phyloP scores from a whole-genome alignment of 441 rosid species.

The Populus hybrid region DNA sequence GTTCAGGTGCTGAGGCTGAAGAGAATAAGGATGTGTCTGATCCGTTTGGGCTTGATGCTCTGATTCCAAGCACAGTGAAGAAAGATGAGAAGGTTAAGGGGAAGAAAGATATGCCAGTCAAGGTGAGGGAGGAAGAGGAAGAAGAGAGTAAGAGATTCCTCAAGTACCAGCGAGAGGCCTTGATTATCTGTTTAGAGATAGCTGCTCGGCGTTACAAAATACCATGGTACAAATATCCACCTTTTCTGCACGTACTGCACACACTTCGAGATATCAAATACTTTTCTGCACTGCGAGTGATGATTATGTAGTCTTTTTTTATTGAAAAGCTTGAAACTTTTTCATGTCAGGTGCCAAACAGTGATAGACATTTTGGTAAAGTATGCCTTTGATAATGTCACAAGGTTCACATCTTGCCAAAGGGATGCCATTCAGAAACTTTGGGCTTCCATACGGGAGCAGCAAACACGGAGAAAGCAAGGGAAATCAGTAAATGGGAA shows the following conservation, averaged over 20 bases:
- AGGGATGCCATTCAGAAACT: conserved; percentile 84
- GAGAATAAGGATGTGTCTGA: conserved; percentile 54
- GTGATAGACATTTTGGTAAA: conserved; percentile 92
- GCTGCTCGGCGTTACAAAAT: conserved; percentile 83
- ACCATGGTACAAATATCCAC: conserved; percentile 53
- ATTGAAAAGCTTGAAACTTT: not conserved
- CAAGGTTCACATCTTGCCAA: conserved; percentile 72
- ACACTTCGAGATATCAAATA: not conserved
- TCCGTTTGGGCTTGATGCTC: conserved; percentile 90
- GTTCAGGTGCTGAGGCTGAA: conserved; percentile 32
- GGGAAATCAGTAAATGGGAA: conserved; percentile 88
- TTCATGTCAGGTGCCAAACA: conserved; percentile 80
- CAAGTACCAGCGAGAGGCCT: conserved; percentile 71
- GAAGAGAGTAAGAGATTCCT: conserved; percentile 64
- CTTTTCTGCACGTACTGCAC: not conserved
- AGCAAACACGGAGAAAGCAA: conserved; percentile 74
- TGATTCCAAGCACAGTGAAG: conserved; percentile 48
- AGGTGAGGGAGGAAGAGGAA: conserved; percentile 46
- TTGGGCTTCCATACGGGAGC: conserved; percentile 85
- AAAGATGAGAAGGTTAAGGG: conserved; percentile 57
- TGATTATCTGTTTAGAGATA: conserved; percentile 77
- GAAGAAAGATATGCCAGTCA: conserved; percentile 41
- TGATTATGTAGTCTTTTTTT: not conserved
- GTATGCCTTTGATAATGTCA: conserved; percentile 75
- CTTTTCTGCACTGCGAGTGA: not conserved